A percentile compares a stretch with the other conserved stretches of the same genome.
phyloP scores from a whole-genome alignment of 1,284 basidiomycete genomes.

The Rhodotorula sp. region DNA sequence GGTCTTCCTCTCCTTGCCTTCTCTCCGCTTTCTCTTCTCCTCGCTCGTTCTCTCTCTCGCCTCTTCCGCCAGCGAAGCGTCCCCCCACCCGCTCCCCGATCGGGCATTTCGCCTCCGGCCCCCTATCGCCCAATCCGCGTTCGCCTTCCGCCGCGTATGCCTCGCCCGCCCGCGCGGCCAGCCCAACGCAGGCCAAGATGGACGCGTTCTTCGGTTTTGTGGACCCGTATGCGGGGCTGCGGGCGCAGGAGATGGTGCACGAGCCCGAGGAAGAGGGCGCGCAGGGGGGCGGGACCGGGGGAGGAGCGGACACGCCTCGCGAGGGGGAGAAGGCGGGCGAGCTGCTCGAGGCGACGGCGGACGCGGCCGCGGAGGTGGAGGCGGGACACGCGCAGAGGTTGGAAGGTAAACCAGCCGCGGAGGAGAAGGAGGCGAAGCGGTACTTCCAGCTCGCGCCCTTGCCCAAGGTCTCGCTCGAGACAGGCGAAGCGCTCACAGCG shows the following conservation, averaged over 20 bases:
- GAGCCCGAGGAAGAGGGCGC: no score
- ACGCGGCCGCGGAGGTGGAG: neutral
- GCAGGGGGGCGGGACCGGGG: no score
- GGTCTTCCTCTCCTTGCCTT: no score
- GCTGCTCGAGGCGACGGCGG: no score
- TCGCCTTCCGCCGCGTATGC: neutral
- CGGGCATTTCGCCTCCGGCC: neutral
- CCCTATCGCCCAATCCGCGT: no score
- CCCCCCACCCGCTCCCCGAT: neutral
- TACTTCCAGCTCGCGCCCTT: slow-evolving; percentile 23
- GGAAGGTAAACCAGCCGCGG: no score
- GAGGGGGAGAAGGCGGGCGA: no score
- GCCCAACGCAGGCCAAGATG: slow-evolving; percentile 37
- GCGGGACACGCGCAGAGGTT: neutral
- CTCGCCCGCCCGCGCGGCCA: neutral
- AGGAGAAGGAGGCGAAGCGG: neutral
- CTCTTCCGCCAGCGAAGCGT: neutral
- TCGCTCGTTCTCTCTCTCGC: no score
- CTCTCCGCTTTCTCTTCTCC: no score
- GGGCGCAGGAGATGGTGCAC: neutral
- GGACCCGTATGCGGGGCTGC: neutral
- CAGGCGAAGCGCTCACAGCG: neutral
- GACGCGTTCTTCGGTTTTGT: slow-evolving; percentile 39
- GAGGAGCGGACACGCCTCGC: no score
- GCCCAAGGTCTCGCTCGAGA: neutral